Evolutionary conservation across 108 stramenopile genomes (phyloP).

Genomic region (Discostella stelligeroides): DNA sequence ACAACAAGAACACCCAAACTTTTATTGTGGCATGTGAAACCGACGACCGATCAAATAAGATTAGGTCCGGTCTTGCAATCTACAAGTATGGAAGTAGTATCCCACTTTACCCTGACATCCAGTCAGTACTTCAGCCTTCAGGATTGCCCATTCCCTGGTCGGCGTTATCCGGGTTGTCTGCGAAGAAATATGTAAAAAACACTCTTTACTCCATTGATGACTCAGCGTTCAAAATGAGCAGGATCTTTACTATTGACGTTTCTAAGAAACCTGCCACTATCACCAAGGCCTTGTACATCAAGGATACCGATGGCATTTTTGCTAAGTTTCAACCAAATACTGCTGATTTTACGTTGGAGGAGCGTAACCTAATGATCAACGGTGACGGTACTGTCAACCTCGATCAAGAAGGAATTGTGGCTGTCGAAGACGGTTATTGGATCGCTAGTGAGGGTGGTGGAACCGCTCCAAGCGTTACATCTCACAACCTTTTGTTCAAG

Average conservation of each 20-base stretch:
- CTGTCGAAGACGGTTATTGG: slow-evolving; percentile 51
- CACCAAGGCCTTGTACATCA: slow-evolving; percentile 28
- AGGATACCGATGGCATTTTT: slow-evolving; percentile 50
- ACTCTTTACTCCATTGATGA: slow-evolving; percentile 66
- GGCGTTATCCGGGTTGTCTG: slow-evolving; percentile 61
- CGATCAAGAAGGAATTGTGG: slow-evolving; percentile 72
- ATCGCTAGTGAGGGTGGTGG: slow-evolving; percentile 72
- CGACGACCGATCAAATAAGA: slow-evolving; percentile 60
- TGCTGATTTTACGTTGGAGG: slow-evolving; percentile 14
- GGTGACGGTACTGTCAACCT: slow-evolving; percentile 73
- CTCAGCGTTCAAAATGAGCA: slow-evolving; percentile 53
- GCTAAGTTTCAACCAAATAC: slow-evolving; percentile 13
- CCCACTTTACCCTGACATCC: slow-evolving; percentile 53
- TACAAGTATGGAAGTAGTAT: slow-evolving; percentile 28
- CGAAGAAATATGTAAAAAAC: slow-evolving; percentile 2
- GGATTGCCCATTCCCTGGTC: slow-evolving; percentile 51
- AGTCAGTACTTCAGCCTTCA: slow-evolving; percentile 24
- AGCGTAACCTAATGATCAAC: slow-evolving; percentile 46
- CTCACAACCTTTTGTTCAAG: slow-evolving; percentile 56
- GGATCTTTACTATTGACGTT: slow-evolving; percentile 62
- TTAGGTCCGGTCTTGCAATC: slow-evolving; percentile 50
- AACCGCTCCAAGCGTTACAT: slow-evolving; percentile 48
- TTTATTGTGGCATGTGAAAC: slow-evolving; percentile 61
- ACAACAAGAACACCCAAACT: slow-evolving; percentile 21
- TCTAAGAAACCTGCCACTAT: slow-evolving; percentile 29